Percentiles rank a stretch among this genome's conserved stretches.
Evolutionary conservation across 108 stramenopile species (phyloP).

Genomic region (Skeletonema costatum): DNA sequence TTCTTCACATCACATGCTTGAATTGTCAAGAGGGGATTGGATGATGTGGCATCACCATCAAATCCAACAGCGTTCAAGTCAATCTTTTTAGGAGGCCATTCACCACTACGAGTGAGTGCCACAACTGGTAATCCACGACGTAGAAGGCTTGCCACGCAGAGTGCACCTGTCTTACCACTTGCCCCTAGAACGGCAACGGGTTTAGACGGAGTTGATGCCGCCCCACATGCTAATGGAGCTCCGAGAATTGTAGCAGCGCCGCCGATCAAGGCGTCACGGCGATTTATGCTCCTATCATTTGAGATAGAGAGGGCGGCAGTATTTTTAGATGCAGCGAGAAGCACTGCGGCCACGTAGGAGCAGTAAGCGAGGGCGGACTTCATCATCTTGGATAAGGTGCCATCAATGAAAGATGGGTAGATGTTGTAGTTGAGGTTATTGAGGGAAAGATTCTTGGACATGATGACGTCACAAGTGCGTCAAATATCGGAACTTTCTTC

Average conservation of each 20-base stretch:
- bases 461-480: too few relatives aligned
- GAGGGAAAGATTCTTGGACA: too few relatives aligned
- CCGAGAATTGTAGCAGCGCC: constrained; percentile 8
- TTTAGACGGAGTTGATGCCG: background rate
- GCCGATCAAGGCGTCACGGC: constrained; percentile 19
- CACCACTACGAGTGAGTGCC: constrained; percentile 32
- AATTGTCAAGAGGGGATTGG: constrained; percentile 17
- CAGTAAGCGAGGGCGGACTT: background rate
- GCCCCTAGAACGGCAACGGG: constrained; percentile 55
- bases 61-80: constrained; percentile 9
- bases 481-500: too few relatives aligned
- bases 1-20: constrained; percentile 36
- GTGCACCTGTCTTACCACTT: constrained; percentile 48
- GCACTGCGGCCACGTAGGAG: background rate
- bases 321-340: background rate
- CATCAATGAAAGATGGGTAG: too few relatives aligned
- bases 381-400: too few relatives aligned
- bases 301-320: constrained; percentile 6
- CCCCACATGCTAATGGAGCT: background rate
- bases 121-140: constrained; percentile 36
- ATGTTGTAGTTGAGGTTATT: too few relatives aligned
- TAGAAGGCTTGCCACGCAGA: constrained; percentile 40
- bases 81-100: constrained; percentile 25
- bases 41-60: constrained; percentile 2
- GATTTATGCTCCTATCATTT: background rate